Base-by-base conservation (phyloP, 495 filamentous ascomycete species). In the Achaetomiella virescens region DNA sequence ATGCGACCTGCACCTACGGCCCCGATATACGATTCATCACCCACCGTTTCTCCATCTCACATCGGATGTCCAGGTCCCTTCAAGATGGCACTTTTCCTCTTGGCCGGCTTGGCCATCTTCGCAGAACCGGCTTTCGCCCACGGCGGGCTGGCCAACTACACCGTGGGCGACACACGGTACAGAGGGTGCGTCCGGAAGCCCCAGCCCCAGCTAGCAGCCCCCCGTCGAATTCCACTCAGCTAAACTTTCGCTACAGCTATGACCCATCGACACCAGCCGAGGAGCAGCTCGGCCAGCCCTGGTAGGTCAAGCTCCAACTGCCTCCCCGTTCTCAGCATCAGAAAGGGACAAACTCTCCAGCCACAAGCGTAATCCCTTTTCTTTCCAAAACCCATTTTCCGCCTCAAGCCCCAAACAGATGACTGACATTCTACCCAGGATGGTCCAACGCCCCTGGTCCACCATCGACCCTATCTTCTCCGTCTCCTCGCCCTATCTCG, bases 131-230 rank as follows among this genome's bases (percentile, higher is more conserved):
- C 55, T 43, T 57, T 59, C 29, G 73, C 67, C 3, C 76, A 78
- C 60, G 76, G 75, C 9, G 76, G 76, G 1, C 65, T 77, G 5
- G 58, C 68, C 17, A 77, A 78, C 62, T 77, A 78, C 57, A 78
- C 74, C 2, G 75, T 78, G 1, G 73, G 71, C 42, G 70, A 74
- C 6, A 72, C 69, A 7, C 77, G 76, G 76, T 77, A 77, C 44
- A 64, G 70, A 61, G 76, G 75, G 75, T 76, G 55, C 44, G 64
- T 60, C 64, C 31, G 46, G 11, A 44, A 36, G 12, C 41, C 52
- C 41, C 41, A 31, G 52, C 49, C 14, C n/a, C 12, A 9, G 21
- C 8, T 4, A 45, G 29, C 29, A 7, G 17, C 22, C n/a, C 31
- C 33, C 29, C 2, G 41, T 36, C 42, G 33, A 18, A n/a, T 15